Conservation (phyloP, 2,329 filamentous ascomycete genomes). For the Aspergillus ruber region DNA sequence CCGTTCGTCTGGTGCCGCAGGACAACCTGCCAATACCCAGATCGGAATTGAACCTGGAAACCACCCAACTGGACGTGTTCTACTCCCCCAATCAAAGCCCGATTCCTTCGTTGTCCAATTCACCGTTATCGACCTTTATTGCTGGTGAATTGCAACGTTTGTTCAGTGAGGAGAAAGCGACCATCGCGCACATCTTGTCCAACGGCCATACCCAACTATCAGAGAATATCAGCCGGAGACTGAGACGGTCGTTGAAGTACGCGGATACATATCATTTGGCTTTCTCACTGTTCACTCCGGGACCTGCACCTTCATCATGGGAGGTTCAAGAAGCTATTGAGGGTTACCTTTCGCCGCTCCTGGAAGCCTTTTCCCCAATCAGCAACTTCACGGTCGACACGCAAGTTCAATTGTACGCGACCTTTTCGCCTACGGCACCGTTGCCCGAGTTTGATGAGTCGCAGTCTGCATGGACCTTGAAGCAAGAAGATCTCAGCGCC, state of each 20-base stretch:
- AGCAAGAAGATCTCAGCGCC: conserved; percentile 79
- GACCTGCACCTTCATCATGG: conserved; percentile 75
- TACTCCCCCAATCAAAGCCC: conserved; percentile 67
- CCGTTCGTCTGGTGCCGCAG: conserved; percentile 59
- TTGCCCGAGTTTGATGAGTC: conserved; percentile 49
- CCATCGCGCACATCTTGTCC: conserved; percentile 68
- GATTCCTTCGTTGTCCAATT: conserved; percentile 62
- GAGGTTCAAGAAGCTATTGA: conserved; percentile 77
- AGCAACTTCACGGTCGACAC: conserved; percentile 96
- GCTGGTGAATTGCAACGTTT: conserved; percentile 69
- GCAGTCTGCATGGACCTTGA: conserved; percentile 60
- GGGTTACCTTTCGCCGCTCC: conserved; percentile 73
- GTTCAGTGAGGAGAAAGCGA: conserved; percentile 83
- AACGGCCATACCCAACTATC: conserved; percentile 44
- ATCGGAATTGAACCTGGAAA: conserved; percentile 62
- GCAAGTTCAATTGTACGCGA: conserved; percentile 88
- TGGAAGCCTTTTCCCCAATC: conserved; percentile 71
- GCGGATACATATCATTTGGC: conserved; percentile 91
- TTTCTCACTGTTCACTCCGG: conserved; percentile 86
- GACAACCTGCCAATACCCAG: conserved; percentile 45
- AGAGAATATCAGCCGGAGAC: conserved; percentile 60
- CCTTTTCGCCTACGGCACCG: conserved; percentile 56
- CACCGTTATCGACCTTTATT: conserved; percentile 67
- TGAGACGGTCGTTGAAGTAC: conserved; percentile 81
- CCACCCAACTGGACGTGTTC: conserved; percentile 66